These are phyloP conservation scores for Thalassia testudinum DNA, from an alignment of 116 monocot species.

Conservation along the genomic window DNA sequence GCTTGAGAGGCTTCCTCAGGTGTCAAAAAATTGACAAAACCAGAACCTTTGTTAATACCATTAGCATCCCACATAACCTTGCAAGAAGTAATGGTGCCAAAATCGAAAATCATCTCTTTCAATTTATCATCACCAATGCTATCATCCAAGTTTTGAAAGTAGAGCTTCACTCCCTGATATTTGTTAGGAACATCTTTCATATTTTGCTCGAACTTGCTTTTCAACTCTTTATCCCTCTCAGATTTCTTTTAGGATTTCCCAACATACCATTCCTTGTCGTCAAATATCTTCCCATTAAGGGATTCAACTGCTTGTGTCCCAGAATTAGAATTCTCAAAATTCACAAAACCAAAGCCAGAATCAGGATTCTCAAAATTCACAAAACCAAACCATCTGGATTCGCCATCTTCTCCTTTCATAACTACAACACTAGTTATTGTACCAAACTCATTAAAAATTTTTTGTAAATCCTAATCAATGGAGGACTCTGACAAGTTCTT, in stretches of 20 bases:
- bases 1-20: constrained; percentile 66
- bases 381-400: constrained; percentile 91
- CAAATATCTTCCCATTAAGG: constrained; percentile 81
- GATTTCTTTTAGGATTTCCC: constrained; percentile 93
- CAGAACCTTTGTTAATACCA: constrained; percentile 87
- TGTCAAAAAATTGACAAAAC: constrained; percentile 83
- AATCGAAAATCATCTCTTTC: constrained; percentile 60
- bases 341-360: constrained; percentile 98
- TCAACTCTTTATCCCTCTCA: constrained; percentile 77
- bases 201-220: constrained; percentile 57
- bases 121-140: constrained; percentile 64
- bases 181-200: constrained; percentile 48
- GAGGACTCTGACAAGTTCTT: constrained; percentile 72
- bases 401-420: constrained; percentile 74
- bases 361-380: constrained; percentile 92
- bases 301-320: constrained; percentile 69
- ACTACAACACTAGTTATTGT: constrained; percentile 66
- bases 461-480: constrained; percentile 49
- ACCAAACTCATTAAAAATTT: constrained; percentile 70
- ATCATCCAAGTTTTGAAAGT: constrained; percentile 88
- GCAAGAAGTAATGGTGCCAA: constrained; percentile 75
- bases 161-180: constrained; percentile 54
- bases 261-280: constrained; percentile 95
- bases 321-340: constrained; percentile 80
- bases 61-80: constrained; percentile 93